A percentile compares a stretch with the other conserved stretches of the same genome.
Conservation (phyloP, 768 basidiomycete species). For the Boletus rufocinnamomeus region DNA sequence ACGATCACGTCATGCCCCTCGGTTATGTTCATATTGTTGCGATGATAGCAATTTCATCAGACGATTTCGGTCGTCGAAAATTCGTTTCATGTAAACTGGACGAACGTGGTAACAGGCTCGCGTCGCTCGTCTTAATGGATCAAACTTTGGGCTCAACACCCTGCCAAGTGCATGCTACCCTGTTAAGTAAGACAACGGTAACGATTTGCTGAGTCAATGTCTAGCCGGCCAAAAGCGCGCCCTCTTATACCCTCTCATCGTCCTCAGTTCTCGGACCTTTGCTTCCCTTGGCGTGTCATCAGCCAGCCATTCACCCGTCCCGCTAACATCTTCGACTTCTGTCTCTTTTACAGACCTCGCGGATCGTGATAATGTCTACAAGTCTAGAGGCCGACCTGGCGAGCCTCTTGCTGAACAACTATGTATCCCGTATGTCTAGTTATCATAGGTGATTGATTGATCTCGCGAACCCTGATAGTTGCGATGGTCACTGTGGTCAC, state of each 20-base stretch:
- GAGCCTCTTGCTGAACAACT: slow-evolving; percentile 8
- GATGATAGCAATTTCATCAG: background rate
- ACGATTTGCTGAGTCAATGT: background rate
- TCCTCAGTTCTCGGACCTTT: background rate
- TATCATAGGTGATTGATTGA: background rate
- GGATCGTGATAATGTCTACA: slow-evolving; percentile 3
- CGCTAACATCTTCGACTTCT: background rate
- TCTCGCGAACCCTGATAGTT: slow-evolving; percentile 1
- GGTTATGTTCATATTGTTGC: background rate
- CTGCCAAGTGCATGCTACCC: too few relatives aligned
- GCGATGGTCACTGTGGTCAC: background rate
- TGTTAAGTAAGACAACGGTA: too few relatives aligned
- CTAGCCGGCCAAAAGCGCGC: background rate
- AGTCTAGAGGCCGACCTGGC: background rate
- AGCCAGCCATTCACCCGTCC: too few relatives aligned
- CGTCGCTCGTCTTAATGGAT: too few relatives aligned
- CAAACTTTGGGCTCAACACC: too few relatives aligned
- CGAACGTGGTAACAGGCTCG: too few relatives aligned
- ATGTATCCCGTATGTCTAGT: slow-evolving; percentile 2
- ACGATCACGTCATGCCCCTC: background rate
- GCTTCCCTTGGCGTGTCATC: background rate
- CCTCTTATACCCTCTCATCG: background rate
- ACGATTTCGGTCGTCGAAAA: too few relatives aligned
- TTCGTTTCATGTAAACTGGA: too few relatives aligned
- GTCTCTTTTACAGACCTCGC: background rate